Evolutionary conservation across 106 monocot species (phyloP).

Genomic region (Apostasia ramifera): DNA sequence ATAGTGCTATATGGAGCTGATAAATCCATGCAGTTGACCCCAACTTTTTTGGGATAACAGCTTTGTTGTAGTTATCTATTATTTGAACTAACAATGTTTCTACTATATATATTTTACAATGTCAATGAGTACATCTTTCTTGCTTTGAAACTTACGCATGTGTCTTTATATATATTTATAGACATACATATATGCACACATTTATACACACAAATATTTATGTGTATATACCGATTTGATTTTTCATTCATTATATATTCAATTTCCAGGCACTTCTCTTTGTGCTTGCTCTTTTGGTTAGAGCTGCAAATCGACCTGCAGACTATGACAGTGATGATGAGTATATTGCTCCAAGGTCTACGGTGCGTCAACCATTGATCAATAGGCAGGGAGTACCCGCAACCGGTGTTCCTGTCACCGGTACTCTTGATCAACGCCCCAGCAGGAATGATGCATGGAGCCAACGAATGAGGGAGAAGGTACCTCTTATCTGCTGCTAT

Average conservation of each 20-base stretch:
- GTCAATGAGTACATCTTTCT: too few species aligned
- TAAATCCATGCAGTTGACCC: too few species aligned
- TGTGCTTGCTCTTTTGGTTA: slow-evolving; percentile 74
- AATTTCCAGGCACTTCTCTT: slow-evolving; percentile 63
- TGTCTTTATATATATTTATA: too few species aligned
- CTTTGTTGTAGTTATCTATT: too few species aligned
- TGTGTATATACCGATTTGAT: slow-evolving; percentile 7
- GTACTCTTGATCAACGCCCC: slow-evolving; percentile 51
- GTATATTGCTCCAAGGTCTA: slow-evolving; percentile 32
- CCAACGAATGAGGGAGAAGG: slow-evolving; percentile 77
- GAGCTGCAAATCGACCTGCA: slow-evolving; percentile 67
- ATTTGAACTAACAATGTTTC: too few species aligned
- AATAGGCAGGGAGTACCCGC: slow-evolving; percentile 26
- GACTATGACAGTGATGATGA: slow-evolving; percentile 97
- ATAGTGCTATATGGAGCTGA: too few species aligned
- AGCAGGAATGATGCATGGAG: slow-evolving; percentile 87
- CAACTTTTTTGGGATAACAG: too few species aligned
- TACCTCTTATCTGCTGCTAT: neutral
- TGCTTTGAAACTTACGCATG: too few species aligned
- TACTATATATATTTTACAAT: too few species aligned
- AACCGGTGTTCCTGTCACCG: slow-evolving; percentile 28
- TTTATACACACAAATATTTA: too few species aligned
- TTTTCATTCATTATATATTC: slow-evolving; percentile 18
- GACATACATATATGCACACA: too few species aligned
- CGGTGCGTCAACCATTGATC: slow-evolving; percentile 51